A percentile compares a stretch with the other conserved stretches of the same genome.
Conservation (phyloP, 768 basidiomycete genomes). For the Inosperma sp. region DNA sequence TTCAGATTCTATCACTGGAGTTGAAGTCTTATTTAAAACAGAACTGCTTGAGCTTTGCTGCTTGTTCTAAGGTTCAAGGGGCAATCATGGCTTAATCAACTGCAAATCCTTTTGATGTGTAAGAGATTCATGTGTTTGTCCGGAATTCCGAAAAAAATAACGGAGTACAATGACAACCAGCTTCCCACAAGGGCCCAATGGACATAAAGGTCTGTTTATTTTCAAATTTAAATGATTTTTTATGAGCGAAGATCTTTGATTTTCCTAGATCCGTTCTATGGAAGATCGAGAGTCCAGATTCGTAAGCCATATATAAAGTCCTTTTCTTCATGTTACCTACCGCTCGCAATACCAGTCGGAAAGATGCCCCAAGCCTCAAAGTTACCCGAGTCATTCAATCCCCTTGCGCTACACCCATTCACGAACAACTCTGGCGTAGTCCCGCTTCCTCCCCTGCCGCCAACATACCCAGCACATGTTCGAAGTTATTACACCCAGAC, state of each 20-base stretch:
- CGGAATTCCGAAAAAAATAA: no score
- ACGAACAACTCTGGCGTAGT: slow-evolving; percentile 41
- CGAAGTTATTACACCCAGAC: slow-evolving; percentile 16
- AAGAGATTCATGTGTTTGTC: slow-evolving; percentile 7
- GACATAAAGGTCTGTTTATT: no score
- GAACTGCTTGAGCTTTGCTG: no score
- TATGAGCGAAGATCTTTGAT: background rate
- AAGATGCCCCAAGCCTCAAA: slow-evolving; percentile 27
- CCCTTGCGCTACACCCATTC: slow-evolving; percentile 56
- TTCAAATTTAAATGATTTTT: no score
- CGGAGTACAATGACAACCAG: no score
- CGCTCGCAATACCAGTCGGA: background rate
- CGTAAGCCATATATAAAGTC: background rate
- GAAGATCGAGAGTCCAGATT: background rate
- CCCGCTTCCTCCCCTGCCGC: slow-evolving; percentile 43
- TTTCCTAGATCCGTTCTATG: background rate
- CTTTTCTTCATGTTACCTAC: background rate
- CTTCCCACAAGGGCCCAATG: no score
- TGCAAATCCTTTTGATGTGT: no score
- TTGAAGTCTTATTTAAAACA: no score
- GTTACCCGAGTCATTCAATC: slow-evolving; percentile 49
- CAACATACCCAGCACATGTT: slow-evolving; percentile 39
- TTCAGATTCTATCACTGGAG: no score
- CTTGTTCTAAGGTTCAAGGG: no score
- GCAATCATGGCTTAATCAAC: no score